Percentiles rank a stretch among this genome's conserved stretches.
phyloP scores from a whole-genome alignment of 352 stramenopile genomes.

The Albugo candida region DNA sequence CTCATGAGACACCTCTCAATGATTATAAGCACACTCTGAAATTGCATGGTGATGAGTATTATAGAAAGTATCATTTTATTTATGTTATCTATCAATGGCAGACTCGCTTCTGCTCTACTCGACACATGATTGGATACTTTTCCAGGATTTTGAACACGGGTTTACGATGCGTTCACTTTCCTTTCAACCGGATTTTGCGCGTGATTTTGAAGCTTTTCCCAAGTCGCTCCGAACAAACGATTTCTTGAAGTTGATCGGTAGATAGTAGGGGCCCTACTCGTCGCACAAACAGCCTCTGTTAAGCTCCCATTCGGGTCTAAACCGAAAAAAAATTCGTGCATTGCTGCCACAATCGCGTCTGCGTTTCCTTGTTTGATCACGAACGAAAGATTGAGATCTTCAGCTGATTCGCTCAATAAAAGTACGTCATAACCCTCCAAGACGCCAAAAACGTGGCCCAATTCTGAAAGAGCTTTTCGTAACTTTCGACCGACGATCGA shows the following conservation, averaged over 20 bases:
- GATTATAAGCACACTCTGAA: no score
- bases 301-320: background rate
- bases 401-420: slow-evolving; percentile 66
- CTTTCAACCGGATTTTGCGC: no score
- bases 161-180: no score
- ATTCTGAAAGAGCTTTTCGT: slow-evolving; percentile 57
- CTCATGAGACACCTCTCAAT: no score
- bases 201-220: slow-evolving; percentile 29
- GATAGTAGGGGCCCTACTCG: slow-evolving; percentile 12
- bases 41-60: no score
- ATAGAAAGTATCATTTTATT: no score
- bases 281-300: background rate
- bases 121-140: no score
- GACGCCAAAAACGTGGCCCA: slow-evolving; percentile 70
- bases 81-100: no score
- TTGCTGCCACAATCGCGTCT: slow-evolving; percentile 53
- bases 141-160: no score
- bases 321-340: slow-evolving; percentile 66
- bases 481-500: slow-evolving; percentile 70
- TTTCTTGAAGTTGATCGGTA: slow-evolving; percentile 46
- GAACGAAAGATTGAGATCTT: slow-evolving; percentile 82
- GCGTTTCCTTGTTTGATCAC: slow-evolving; percentile 64
- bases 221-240: slow-evolving; percentile 45
- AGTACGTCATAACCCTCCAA: slow-evolving; percentile 71
- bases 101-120: no score